Conservation (phyloP, 192 early-diverging fungal genomes). For the Umbelopsis vinacea region DNA sequence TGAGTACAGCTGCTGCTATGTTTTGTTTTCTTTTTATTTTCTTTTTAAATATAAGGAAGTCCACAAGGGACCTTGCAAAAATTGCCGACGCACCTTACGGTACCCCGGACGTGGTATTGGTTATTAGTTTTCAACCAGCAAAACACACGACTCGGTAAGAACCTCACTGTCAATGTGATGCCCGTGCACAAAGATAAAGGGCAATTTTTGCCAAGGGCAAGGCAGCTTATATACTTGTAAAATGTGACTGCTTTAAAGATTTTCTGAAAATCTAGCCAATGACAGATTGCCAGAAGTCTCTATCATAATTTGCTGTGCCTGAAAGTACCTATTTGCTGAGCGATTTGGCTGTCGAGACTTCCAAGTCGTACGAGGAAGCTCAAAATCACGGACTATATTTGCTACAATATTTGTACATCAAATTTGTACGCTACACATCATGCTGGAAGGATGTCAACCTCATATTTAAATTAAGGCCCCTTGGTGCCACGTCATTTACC, state of each 20-base stretch:
- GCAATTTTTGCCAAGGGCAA: conserved; percentile 6
- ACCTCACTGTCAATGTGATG: conserved; percentile 30
- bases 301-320: too few relatives aligned
- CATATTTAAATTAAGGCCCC: too few relatives aligned
- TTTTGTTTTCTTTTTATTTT: background rate
- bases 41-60: conserved; percentile 3
- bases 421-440: too few relatives aligned
- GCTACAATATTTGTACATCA: too few relatives aligned
- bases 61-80: conserved; percentile 22
- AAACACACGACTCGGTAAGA: conserved; percentile 29
- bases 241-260: conserved; percentile 10
- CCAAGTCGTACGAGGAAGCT: too few relatives aligned
- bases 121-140: conserved; percentile 24
- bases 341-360: too few relatives aligned
- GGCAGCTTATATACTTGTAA: background rate
- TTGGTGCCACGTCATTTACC: too few relatives aligned
- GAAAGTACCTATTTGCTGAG: too few relatives aligned
- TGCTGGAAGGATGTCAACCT: too few relatives aligned
- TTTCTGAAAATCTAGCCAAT: background rate
- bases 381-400: too few relatives aligned
- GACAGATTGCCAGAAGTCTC: background rate
- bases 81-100: conserved; percentile 17
- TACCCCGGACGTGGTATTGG: conserved; percentile 22
- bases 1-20: too few relatives aligned
- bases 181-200: conserved; percentile 28